A percentile compares a stretch with the other conserved stretches of the same genome.
Conservation (phyloP, 441 rosid genomes). For the Sinapis alba region DNA sequence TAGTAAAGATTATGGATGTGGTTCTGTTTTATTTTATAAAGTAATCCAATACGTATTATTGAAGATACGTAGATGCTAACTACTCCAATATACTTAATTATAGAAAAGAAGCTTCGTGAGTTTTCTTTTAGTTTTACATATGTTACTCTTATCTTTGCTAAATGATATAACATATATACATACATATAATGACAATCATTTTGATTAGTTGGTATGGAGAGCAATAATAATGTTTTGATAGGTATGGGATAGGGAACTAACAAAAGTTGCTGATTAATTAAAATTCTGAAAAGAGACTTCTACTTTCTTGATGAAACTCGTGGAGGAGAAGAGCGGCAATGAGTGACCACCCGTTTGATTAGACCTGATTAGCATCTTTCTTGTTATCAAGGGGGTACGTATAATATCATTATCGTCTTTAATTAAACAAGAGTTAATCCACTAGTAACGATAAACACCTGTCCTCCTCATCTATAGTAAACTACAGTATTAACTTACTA, state of each 20-base stretch:
- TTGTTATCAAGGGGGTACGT: conserved; percentile 13
- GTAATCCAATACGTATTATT: neutral
- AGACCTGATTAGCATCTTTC: conserved; percentile 39
- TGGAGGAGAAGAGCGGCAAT: conserved; percentile 26
- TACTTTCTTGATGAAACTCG: conserved; percentile 22
- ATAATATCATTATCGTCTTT: conserved; percentile 30
- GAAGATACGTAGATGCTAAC: conserved; percentile 20
- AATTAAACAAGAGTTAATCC: conserved; percentile 3
- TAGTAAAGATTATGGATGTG: conserved; percentile 6
- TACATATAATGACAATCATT: neutral
- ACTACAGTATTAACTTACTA: too few species aligned
- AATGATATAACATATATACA: neutral
- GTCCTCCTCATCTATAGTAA: conserved; percentile 1
- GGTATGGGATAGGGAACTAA: conserved; percentile 28
- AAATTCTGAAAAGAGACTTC: neutral
- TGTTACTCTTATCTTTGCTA: neutral
- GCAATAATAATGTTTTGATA: conserved; percentile 35
- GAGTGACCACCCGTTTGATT: conserved; percentile 31
- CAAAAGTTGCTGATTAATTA: conserved; percentile 22
- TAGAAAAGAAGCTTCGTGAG: neutral
- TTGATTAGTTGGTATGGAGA: conserved; percentile 30
- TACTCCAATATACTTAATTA: neutral
- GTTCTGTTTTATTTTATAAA: neutral
- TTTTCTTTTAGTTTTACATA: neutral
- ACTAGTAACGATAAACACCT: neutral